These are phyloP conservation scores for Aschersonia sp. DNA, from an alignment of 2,329 filamentous ascomycete species.

Conservation along the genomic window DNA sequence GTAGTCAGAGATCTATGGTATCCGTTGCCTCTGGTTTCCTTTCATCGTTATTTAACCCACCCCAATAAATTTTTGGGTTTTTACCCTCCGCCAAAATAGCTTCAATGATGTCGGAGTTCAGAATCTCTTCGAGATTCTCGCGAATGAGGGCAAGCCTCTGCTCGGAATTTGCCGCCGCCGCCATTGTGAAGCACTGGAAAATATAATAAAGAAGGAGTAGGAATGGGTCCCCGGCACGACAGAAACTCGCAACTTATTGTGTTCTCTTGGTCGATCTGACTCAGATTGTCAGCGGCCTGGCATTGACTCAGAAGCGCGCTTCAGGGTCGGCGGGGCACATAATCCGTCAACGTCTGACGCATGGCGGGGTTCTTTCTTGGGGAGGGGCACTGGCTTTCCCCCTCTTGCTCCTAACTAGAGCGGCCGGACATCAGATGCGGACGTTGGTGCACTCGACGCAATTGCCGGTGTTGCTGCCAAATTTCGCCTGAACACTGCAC, in stretches of 20 bases:
- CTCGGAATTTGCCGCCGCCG: slow-evolving; percentile 20
- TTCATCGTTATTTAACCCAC: slow-evolving; percentile 18
- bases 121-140: slow-evolving; percentile 65
- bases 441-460: no score
- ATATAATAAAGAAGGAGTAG: no score
- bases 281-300: background rate
- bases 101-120: slow-evolving; percentile 75
- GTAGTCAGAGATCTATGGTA: background rate
- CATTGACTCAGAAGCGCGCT: background rate
- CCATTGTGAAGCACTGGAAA: background rate
- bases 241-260: background rate
- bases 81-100: slow-evolving; percentile 55
- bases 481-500: no score
- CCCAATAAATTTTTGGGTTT: slow-evolving; percentile 74
- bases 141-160: slow-evolving; percentile 64
- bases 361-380: background rate
- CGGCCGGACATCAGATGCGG: background rate
- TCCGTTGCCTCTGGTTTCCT: no score
- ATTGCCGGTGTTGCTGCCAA: no score
- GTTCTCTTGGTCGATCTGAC: background rate
- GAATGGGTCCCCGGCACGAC: no score
- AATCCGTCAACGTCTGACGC: background rate
- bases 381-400: background rate
- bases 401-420: background rate
- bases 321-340: background rate